Evolutionary conservation across 1,284 basidiomycete genomes (phyloP).

Genomic region (Exobasidium cylindrosporum): DNA sequence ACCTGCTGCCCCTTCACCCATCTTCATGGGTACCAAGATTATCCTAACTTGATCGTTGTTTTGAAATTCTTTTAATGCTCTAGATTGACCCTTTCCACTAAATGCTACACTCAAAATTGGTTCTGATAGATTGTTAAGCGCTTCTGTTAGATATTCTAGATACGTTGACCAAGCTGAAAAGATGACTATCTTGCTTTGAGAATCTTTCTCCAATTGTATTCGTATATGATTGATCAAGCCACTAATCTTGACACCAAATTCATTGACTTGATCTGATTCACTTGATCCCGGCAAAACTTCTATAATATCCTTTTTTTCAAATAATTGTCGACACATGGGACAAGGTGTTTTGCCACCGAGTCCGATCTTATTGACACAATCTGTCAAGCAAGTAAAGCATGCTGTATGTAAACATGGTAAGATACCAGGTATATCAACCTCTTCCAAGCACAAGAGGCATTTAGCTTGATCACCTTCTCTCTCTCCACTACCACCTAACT

Average conservation of each 20-base stretch:
- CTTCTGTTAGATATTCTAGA: slow-evolving; percentile 27
- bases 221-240: slow-evolving; percentile 31
- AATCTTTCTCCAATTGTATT: slow-evolving; percentile 19
- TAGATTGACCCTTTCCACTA: slow-evolving; percentile 25
- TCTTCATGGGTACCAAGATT: slow-evolving; percentile 30
- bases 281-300: slow-evolving; percentile 24
- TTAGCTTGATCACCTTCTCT: not conserved
- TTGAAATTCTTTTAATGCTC: slow-evolving; percentile 31
- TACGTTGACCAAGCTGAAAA: slow-evolving; percentile 38
- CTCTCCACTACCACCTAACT: not conserved
- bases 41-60: slow-evolving; percentile 28
- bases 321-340: slow-evolving; percentile 24
- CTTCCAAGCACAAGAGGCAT: slow-evolving; percentile 31
- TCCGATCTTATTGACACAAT: slow-evolving; percentile 22
- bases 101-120: slow-evolving; percentile 26
- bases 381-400: slow-evolving; percentile 35
- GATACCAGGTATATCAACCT: slow-evolving; percentile 25
- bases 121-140: slow-evolving; percentile 22
- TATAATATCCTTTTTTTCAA: slow-evolving; percentile 22
- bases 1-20: slow-evolving; percentile 36
- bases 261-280: not conserved
- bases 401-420: slow-evolving; percentile 37
- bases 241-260: slow-evolving; percentile 37
- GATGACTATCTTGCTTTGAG: slow-evolving; percentile 32
- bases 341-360: slow-evolving; percentile 13